These are phyloP conservation scores for Collybia nuda DNA, from an alignment of 768 basidiomycete species.

Conservation along the genomic window DNA sequence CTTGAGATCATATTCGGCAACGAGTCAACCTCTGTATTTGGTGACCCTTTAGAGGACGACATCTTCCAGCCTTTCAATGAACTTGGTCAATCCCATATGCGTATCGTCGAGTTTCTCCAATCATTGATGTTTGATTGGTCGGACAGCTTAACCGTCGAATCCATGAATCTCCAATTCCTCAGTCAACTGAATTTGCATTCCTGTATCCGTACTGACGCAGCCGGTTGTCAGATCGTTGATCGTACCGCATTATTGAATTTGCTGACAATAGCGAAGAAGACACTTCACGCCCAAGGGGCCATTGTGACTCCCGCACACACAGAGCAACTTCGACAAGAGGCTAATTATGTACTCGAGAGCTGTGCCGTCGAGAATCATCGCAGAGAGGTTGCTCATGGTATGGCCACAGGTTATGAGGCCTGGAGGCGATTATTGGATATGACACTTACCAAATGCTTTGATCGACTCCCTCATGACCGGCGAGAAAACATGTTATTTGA, in stretches of 20 bases:
- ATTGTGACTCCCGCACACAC: constrained; percentile 61
- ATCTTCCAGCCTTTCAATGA: constrained; percentile 63
- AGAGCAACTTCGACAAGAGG: constrained; percentile 69
- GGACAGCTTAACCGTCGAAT: constrained; percentile 63
- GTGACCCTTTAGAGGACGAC: constrained; percentile 42
- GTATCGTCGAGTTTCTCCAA: constrained; percentile 86
- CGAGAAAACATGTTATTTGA: constrained; percentile 91
- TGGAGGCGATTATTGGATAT: constrained; percentile 88
- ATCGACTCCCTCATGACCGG: constrained; percentile 75
- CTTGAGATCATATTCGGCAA: constrained; percentile 81
- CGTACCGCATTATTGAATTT: constrained; percentile 67
- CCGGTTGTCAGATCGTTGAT: constrained; percentile 85
- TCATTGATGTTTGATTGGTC: constrained; percentile 88
- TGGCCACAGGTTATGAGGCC: constrained; percentile 69
- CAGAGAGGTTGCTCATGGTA: constrained; percentile 73
- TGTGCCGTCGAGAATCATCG: constrained; percentile 88
- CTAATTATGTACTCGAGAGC: constrained; percentile 75
- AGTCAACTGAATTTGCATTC: constrained; percentile 64
- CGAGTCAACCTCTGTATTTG: constrained; percentile 46
- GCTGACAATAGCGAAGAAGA: constrained; percentile 58
- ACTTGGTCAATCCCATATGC: constrained; percentile 78
- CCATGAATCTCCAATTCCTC: constrained; percentile 64
- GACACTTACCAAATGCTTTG: constrained; percentile 83
- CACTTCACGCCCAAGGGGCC: constrained; percentile 66
- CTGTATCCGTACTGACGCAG: constrained; percentile 65